These are phyloP conservation scores for Pseudoturritis turrita DNA, from an alignment of 345 rosid species.

Conservation along the genomic window DNA sequence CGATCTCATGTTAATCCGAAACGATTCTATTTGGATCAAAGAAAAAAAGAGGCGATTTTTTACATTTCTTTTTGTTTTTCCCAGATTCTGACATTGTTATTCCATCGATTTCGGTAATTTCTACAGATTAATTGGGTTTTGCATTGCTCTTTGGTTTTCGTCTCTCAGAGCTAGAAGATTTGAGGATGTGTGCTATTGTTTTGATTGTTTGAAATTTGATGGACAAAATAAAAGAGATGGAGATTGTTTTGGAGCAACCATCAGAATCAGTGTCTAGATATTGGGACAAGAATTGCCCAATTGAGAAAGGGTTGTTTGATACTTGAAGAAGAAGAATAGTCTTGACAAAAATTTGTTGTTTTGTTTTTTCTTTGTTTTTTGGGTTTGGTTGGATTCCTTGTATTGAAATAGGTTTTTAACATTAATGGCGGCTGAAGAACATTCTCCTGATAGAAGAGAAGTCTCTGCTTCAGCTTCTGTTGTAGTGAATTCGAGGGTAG, in stretches of 20 bases:
- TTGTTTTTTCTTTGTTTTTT: slow-evolving; percentile 25
- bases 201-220: slow-evolving; percentile 28
- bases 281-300: slow-evolving; percentile 29
- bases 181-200: slow-evolving; percentile 21
- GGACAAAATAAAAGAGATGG: slow-evolving; percentile 32
- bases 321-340: not conserved
- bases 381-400: slow-evolving; percentile 27
- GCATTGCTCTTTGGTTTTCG: not conserved
- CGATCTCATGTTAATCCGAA: not conserved
- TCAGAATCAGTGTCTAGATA: slow-evolving; percentile 29
- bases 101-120: not conserved
- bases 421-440: slow-evolving; percentile 33
- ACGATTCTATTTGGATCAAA: slow-evolving; percentile 25
- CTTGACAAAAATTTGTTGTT: slow-evolving; percentile 17
- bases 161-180: not conserved
- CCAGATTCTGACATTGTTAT: slow-evolving; percentile 19
- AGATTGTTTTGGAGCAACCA: slow-evolving; percentile 35
- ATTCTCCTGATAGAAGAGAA: slow-evolving; percentile 35
- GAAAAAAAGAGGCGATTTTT: slow-evolving; percentile 21
- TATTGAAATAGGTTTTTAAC: slow-evolving; percentile 14
- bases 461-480: slow-evolving; percentile 21
- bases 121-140: slow-evolving; percentile 4
- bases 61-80: not conserved
- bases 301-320: slow-evolving; percentile 14
- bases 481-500: slow-evolving; percentile 30